phyloP scores from a whole-genome alignment of 306 rosid species.

The Vigna mungo region DNA sequence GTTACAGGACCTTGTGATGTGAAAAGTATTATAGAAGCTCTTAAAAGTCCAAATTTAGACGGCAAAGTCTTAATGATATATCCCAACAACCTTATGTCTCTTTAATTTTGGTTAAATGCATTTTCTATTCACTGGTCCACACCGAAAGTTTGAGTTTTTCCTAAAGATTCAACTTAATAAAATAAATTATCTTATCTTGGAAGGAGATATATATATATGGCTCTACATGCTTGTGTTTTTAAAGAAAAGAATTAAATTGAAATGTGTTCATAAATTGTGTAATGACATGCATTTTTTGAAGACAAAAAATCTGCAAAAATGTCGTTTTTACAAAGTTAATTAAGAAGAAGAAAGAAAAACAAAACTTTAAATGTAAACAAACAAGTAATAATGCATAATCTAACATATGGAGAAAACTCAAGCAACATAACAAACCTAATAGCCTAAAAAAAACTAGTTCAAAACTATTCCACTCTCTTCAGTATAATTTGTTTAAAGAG shows the following conservation, averaged over 20 bases:
- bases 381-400: too few species aligned
- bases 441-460: too few species aligned
- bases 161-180: neutral
- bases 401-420: too few species aligned
- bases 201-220: too few species aligned
- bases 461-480: too few species aligned
- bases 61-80: neutral
- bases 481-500: too few species aligned
- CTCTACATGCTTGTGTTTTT: too few species aligned
- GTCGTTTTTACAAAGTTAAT: too few species aligned
- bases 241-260: neutral
- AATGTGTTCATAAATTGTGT: neutral
- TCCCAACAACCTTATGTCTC: neutral
- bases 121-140: neutral
- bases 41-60: neutral
- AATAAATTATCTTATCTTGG: neutral
- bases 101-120: neutral
- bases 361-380: too few species aligned
- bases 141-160: neutral
- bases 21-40: neutral
- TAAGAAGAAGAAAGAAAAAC: too few species aligned
- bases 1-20: neutral
- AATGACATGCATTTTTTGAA: neutral
- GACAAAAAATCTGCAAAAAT: neutral
- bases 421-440: too few species aligned